Conservation (phyloP, 768 basidiomycete species). For the Rhizopogon rudus region DNA sequence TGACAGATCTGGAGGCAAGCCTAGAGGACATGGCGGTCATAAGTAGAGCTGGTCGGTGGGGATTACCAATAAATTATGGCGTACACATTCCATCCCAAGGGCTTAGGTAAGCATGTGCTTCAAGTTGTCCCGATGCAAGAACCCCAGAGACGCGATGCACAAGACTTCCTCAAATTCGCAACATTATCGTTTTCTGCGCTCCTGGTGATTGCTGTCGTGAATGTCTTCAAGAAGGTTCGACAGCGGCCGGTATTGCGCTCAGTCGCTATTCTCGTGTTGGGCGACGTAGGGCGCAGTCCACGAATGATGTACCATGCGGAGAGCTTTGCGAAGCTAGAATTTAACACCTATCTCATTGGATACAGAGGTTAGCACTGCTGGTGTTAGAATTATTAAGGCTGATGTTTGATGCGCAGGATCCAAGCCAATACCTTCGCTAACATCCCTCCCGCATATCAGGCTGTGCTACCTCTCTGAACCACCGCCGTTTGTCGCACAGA, state of each 20-base stretch:
- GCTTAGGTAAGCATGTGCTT: conserved; percentile 17
- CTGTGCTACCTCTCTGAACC: conserved; percentile 66
- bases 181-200: conserved; percentile 7
- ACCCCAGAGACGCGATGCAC: background rate
- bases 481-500: conserved; percentile 41
- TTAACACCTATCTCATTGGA: conserved; percentile 77
- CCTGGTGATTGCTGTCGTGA: conserved; percentile 10
- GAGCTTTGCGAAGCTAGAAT: conserved; percentile 79
- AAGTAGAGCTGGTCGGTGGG: background rate
- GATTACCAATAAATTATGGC: background rate
- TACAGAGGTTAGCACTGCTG: conserved; percentile 62
- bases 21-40: conserved; percentile 12
- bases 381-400: background rate
- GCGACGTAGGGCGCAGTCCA: conserved; percentile 93
- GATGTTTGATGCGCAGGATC: conserved; percentile 49
- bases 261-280: conserved; percentile 88
- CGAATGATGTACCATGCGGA: conserved; percentile 99
- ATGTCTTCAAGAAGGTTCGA: conserved; percentile 12
- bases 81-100: background rate
- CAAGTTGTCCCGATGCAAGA: background rate
- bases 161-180: conserved; percentile 2
- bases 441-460: conserved; percentile 57
- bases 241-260: conserved; percentile 44
- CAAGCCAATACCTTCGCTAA: conserved; percentile 68
- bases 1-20: conserved; percentile 13